Evolutionary conservation across 169 alveolate species (phyloP), one percentile per base, ranked within the genome.

Genomic region (Cryptosporidium xiaoi): DNA sequence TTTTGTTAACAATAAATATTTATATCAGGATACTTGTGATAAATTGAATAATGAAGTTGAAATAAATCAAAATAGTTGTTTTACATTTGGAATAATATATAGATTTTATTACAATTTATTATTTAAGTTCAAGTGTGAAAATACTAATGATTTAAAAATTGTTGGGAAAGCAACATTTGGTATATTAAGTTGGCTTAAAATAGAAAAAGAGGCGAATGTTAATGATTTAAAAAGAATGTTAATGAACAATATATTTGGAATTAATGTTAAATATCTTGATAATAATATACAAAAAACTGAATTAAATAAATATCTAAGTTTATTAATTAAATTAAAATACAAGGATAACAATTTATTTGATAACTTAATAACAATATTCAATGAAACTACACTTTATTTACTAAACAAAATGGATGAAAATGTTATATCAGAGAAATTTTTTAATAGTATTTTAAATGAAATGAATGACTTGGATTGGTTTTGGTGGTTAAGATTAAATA

Each of bases 401-500:
- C 0, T 8, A 8, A 24, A 40, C 48, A 1, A 40, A 40, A 6
- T 40, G 48, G 10, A 40, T 8, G 48, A 40, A 40, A 40, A 40
- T 40, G 4, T 40, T 3, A 40, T 6, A 40, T 40, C 10, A 0
- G 10, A 40, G n/a, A 29, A 0, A 5, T 15, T 1, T n/a, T 6
- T 40, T 40, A 8, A 67, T 27, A 1, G 7, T 1, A 48, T 67
- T 1, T 5, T 67, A 16, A 15, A 1, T 48, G 65, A 67, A 20
- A 67, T 67, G 82, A 48, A 48, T 13, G 29, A 58, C 64, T 33
- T 67, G 18, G 65, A 67, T 44, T 67, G 82, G 82, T 67, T 58
- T 58, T 67, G 82, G 82, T 67, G 82, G 82, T 3, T 46, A 40
- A 33, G 53, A 5, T 15, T 50, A 18, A 33, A 10, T 18, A 27